These are phyloP conservation scores for Rhizopogon roseolus DNA, from an alignment of 768 basidiomycete species.

Conservation along the genomic window DNA sequence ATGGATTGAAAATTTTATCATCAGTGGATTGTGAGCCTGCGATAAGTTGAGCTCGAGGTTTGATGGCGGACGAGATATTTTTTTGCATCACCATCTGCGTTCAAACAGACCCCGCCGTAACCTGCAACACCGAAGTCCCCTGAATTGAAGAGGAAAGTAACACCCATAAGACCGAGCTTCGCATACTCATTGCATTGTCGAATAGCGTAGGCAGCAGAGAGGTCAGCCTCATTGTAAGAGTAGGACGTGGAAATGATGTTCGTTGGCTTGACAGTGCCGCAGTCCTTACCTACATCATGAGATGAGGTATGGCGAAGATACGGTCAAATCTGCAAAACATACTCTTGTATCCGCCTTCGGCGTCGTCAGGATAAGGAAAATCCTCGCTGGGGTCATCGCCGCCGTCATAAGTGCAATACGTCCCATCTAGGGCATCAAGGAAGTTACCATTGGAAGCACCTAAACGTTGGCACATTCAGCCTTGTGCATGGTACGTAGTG, in stretches of 20 bases:
- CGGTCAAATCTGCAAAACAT: neutral
- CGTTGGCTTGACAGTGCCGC: constrained; percentile 33
- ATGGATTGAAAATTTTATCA: neutral
- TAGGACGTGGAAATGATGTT: constrained; percentile 41
- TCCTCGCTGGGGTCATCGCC: constrained; percentile 38
- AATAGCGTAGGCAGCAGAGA: constrained; percentile 28
- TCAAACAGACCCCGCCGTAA: constrained; percentile 28
- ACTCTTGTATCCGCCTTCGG: constrained; percentile 35
- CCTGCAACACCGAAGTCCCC: constrained; percentile 41
- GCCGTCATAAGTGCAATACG: constrained; percentile 41
- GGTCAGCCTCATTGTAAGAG: constrained; percentile 31
- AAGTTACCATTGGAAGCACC: constrained; percentile 41
- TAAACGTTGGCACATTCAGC: constrained; percentile 5
- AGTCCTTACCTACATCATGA: constrained; percentile 16
- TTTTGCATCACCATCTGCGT: constrained; percentile 28
- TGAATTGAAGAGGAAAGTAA: constrained; percentile 37
- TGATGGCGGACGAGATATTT: neutral
- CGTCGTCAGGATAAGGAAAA: constrained; percentile 37
- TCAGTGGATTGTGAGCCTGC: too few relatives aligned
- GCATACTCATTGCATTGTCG: constrained; percentile 46
- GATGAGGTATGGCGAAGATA: neutral
- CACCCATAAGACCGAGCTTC: constrained; percentile 47
- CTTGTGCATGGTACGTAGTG: neutral
- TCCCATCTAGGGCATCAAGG: constrained; percentile 39
- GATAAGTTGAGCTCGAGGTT: too few relatives aligned